These are phyloP conservation scores for Cyclotella kingstonii DNA, from an alignment of 108 stramenopile species.

Conservation along the genomic window DNA sequence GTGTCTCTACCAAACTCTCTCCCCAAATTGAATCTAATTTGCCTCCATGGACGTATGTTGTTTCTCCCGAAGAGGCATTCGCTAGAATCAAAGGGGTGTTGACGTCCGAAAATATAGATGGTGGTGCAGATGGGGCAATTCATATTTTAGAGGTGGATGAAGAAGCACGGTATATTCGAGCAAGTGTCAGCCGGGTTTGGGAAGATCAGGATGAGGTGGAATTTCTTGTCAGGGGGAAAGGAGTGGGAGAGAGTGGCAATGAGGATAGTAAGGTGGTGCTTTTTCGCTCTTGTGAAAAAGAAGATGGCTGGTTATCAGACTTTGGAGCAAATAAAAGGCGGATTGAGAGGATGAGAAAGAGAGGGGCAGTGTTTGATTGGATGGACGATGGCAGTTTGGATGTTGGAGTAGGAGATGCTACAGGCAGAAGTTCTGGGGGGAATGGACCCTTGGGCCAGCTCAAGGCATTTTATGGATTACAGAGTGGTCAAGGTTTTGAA, in stretches of 20 bases:
- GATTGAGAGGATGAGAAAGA: slow-evolving; percentile 62
- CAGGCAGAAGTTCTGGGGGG: slow-evolving; percentile 33
- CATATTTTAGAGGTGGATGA: slow-evolving; percentile 53
- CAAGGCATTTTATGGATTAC: slow-evolving; percentile 86
- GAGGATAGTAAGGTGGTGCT: slow-evolving; percentile 67
- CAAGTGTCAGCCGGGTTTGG: slow-evolving; percentile 45
- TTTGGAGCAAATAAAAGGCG: slow-evolving; percentile 67
- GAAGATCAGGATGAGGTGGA: slow-evolving; percentile 57
- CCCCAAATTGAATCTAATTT: slow-evolving; percentile 59
- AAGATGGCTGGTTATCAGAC: slow-evolving; percentile 50
- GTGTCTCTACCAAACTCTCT: slow-evolving; percentile 70
- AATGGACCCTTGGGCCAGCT: slow-evolving; percentile 69
- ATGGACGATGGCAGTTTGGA: slow-evolving; percentile 74
- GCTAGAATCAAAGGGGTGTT: slow-evolving; percentile 75
- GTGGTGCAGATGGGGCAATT: slow-evolving; percentile 43
- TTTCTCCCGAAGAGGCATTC: slow-evolving; percentile 62
- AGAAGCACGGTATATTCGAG: slow-evolving; percentile 51
- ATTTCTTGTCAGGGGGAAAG: slow-evolving; percentile 63
- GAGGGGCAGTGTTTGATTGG: slow-evolving; percentile 65
- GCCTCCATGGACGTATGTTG: slow-evolving; percentile 84
- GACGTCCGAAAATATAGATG: too few relatives aligned
- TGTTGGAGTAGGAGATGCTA: slow-evolving; percentile 47
- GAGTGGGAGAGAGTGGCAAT: slow-evolving; percentile 66
- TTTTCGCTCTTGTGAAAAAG: slow-evolving; percentile 50
- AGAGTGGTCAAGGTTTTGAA: slow-evolving; percentile 76